Base-by-base conservation (phyloP, 1,284 basidiomycete genomes). In the Cerrena zonata region DNA sequence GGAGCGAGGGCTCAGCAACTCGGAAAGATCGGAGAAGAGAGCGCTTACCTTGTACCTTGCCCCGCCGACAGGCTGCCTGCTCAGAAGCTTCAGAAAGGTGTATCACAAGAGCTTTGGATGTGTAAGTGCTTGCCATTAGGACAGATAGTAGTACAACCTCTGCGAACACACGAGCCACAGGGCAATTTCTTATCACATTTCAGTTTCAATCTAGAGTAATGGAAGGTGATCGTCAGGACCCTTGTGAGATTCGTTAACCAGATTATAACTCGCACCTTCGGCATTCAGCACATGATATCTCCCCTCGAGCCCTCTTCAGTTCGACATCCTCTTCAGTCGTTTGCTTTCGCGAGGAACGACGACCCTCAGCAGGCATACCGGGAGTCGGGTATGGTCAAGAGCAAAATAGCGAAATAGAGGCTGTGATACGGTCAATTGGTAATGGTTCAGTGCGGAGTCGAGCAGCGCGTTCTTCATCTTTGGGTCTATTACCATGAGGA, bases 141-240 rank as follows among this genome's bases (percentile, higher is more conserved):
- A 66, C 86, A 89, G 53, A 88, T 86, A 11, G 81, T 78, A 2
- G 82, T 78, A 61, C 86, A 88, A 21, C 85, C 85, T 56, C 86
- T 73, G 38, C 84, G 77, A 60, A 81, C 84, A 62, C 85, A 85
- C 61, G 84, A 87, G 18, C 82, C 79, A 58, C 86, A 88, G 2
- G 86, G 86, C 2, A 86, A 76, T 12, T 77, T 83, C 66, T 86
- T 87, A 68, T 87, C 84, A 62, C 86, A 88, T 65, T 86, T 88
- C 45, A 88, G 67, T 63, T 88, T 87, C 45, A 88, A 69, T n/a
- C 83, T 84, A 56, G 5, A 34, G 23, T 18, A 53, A 27, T 36
- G 25, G 34, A 52, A 30, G 30, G 19, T 26, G 21, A 45, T 40
- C 51, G 36, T 44, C n/a, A 15, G 30, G 15, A 34, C 30, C 30